Conservation (phyloP, 2,329 filamentous ascomycete genomes). For the Escovopsis sp. region DNA sequence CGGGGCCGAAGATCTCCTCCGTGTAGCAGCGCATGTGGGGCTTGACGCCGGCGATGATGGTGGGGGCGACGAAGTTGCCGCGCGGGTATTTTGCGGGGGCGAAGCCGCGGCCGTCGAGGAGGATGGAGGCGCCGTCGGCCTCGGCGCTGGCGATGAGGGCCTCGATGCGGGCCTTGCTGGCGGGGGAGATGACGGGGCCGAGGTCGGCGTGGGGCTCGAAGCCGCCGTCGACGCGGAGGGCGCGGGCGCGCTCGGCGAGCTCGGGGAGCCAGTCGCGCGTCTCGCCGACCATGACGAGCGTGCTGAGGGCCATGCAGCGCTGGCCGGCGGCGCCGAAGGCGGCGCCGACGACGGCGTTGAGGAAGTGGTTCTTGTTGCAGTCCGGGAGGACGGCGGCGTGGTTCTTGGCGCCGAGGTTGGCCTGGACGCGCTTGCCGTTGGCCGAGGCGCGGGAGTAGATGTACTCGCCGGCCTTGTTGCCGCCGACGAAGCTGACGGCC, state of each 20-base stretch:
- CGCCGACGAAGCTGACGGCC: conserved; percentile 73
- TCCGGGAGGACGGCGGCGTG: conserved; percentile 73
- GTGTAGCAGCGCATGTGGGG: conserved; percentile 71
- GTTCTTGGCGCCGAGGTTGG: conserved; percentile 81
- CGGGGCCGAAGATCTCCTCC: conserved; percentile 76
- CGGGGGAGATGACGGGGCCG: conserved; percentile 66
- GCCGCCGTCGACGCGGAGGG: conserved; percentile 60
- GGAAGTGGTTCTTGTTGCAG: conserved; percentile 79
- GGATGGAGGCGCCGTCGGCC: conserved; percentile 64
- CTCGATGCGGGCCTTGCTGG: conserved; percentile 69
- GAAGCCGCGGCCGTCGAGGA: conserved; percentile 67
- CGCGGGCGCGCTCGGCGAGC: conserved; percentile 60
- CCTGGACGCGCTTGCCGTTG: conserved; percentile 79
- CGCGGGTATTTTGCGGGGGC: conserved; percentile 67
- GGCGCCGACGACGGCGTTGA: conserved; percentile 71
- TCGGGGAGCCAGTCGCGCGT: conserved; percentile 72
- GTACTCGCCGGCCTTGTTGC: conserved; percentile 81
- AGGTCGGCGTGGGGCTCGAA: conserved; percentile 71
- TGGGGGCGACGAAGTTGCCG: conserved; percentile 75
- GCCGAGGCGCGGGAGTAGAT: conserved; percentile 66
- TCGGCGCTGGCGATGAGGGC: conserved; percentile 61
- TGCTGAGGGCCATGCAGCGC: conserved; percentile 76
- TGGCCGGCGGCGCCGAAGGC: conserved; percentile 77
- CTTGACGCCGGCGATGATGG: conserved; percentile 69
- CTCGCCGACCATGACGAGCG: conserved; percentile 70